These are phyloP conservation scores for Fusarium compactum DNA, from an alignment of 2,329 filamentous ascomycete genomes.

Conservation along the genomic window DNA sequence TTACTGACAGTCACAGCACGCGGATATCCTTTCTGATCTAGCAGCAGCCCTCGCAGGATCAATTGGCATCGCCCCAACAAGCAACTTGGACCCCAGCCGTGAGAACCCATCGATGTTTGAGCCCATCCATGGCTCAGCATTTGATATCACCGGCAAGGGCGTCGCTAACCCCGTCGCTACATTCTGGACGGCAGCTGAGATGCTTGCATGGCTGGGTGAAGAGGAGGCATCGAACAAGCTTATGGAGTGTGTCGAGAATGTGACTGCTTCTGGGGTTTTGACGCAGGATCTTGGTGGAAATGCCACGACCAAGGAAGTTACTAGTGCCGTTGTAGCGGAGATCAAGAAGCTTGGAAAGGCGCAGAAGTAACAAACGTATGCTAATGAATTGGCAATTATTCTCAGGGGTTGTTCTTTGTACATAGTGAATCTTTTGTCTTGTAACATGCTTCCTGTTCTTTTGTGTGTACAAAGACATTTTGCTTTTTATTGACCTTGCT, in stretches of 20 bases:
- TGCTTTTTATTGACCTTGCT: neutral
- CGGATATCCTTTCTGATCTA: conserved; percentile 77
- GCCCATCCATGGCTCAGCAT: conserved; percentile 70
- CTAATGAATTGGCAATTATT: neutral
- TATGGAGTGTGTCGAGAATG: conserved; percentile 65
- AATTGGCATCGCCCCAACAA: conserved; percentile 79
- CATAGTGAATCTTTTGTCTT: neutral
- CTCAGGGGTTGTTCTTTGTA: no score
- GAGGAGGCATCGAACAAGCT: conserved; percentile 61
- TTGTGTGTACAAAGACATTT: neutral
- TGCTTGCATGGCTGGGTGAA: conserved; percentile 69
- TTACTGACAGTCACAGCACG: conserved; percentile 51
- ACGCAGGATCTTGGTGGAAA: conserved; percentile 66
- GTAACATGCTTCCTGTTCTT: neutral
- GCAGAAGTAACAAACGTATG: neutral
- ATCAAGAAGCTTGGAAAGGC: conserved; percentile 39
- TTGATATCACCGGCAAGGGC: conserved; percentile 69
- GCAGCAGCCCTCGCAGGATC: conserved; percentile 77
- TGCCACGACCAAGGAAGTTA: conserved; percentile 54
- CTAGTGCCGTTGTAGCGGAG: conserved; percentile 49
- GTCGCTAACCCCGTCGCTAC: conserved; percentile 69
- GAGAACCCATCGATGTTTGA: conserved; percentile 70
- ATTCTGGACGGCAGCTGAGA: conserved; percentile 70
- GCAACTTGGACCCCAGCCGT: conserved; percentile 72
- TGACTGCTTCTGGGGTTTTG: conserved; percentile 63